A percentile compares a stretch with the other conserved stretches of the same genome.
Conservation (phyloP, 805 yeast genomes). For the Candida sonorensis region DNA sequence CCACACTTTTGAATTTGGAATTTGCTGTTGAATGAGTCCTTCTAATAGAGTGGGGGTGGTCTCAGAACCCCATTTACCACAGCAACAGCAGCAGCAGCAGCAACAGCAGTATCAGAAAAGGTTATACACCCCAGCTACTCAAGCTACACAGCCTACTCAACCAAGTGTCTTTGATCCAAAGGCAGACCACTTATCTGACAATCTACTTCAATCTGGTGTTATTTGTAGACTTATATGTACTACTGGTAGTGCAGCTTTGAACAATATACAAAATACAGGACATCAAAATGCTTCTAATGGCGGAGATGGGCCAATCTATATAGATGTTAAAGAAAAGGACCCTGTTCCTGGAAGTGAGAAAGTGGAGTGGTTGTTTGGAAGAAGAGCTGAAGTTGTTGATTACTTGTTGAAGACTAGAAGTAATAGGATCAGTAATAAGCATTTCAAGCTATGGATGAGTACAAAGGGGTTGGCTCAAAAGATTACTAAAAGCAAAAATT, state of each 20-base stretch:
- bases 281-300: no score
- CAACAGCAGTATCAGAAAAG: no score
- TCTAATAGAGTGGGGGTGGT: no score
- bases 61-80: no score
- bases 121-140: constrained; percentile 19
- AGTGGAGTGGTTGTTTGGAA: constrained; percentile 50
- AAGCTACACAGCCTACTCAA: constrained; percentile 32
- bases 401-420: constrained; percentile 51
- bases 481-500: no score
- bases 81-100: no score
- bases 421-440: constrained; percentile 67
- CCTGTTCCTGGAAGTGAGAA: constrained; percentile 5
- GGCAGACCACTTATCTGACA: constrained; percentile 19
- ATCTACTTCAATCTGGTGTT: constrained; percentile 24
- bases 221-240: constrained; percentile 31
- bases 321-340: constrained; percentile 24
- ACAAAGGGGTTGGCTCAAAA: constrained; percentile 33
- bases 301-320: constrained; percentile 19
- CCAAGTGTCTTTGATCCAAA: constrained; percentile 26
- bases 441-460: constrained; percentile 62
- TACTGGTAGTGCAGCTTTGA: no score
- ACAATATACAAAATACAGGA: no score
- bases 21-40: no score
- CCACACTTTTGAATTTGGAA: no score
- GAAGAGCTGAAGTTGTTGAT: constrained; percentile 56